Percentiles rank a stretch among this genome's conserved stretches.
Conservation (phyloP, 495 filamentous ascomycete species). For the Tetracladium marchalianum region DNA sequence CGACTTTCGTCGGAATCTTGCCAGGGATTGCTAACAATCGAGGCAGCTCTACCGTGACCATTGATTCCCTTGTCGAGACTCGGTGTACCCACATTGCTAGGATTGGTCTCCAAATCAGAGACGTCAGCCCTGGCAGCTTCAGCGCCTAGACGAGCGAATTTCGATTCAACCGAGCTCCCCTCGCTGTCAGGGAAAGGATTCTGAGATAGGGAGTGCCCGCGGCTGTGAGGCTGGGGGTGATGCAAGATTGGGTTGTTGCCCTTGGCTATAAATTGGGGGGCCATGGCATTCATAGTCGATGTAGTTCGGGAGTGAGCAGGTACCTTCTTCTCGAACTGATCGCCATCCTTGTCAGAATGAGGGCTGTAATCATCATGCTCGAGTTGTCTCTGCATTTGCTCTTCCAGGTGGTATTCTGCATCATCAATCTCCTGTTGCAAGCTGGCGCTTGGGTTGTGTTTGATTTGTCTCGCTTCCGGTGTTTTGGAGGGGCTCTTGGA, state of each 20-base stretch:
- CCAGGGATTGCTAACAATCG: constrained; percentile 20
- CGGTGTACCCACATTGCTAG: constrained; percentile 60
- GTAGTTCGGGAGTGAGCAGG: constrained; percentile 20
- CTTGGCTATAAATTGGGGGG: constrained; percentile 30
- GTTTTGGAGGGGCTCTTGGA: constrained; percentile 36
- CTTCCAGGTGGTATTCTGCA: constrained; percentile 72
- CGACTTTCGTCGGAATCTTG: constrained; percentile 9
- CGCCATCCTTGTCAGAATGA: constrained; percentile 31
- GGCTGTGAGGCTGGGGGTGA: constrained; percentile 51
- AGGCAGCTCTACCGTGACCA: constrained; percentile 9
- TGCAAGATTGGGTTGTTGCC: constrained; percentile 40
- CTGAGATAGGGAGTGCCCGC: constrained; percentile 46
- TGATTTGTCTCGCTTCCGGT: constrained; percentile 28
- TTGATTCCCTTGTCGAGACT: constrained; percentile 2
- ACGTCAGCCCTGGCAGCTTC: constrained; percentile 27
- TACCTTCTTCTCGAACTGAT: constrained; percentile 17
- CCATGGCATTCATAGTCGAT: constrained; percentile 21
- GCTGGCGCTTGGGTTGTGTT: constrained; percentile 19
- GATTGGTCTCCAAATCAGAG: constrained; percentile 68
- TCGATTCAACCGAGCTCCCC: constrained; percentile 17
- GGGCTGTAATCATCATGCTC: constrained; percentile 56
- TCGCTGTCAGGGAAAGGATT: constrained; percentile 33
- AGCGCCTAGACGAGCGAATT: constrained; percentile 4
- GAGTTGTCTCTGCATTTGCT: constrained; percentile 59
- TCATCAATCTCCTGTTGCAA: constrained; percentile 80